Base-by-base conservation (phyloP, 2,329 filamentous ascomycete species). In the Fusarium longipes region DNA sequence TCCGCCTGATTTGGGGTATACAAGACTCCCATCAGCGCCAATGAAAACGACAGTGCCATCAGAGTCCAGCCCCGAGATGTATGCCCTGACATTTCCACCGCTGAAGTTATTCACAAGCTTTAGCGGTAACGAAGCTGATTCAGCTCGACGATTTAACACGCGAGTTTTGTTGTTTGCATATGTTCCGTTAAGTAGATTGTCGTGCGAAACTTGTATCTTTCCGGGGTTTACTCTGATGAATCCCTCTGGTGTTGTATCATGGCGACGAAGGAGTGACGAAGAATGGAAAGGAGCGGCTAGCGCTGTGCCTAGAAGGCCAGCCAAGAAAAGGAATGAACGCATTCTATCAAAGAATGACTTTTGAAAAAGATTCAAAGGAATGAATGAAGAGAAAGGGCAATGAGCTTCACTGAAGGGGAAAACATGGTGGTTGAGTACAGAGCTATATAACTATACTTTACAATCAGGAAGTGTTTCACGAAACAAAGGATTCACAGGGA, bases 61-160 rank as follows among this genome's bases (percentile, higher is more conserved):
- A 5, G 72, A 68, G 68, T 84, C 82, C 4, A 82, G 68, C 5
- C 82, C 83, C 17, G 79, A 79, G 33, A 85, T 74, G 63, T 85
- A 85, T 0, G 80, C 80, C 48, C 80, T 82, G 59, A 84, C 70
- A 0, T 70, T 63, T 5, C 76, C 77, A 6, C 74, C 74, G 14
- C 65, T 64, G 39, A 82, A 77, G 63, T 83, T 83, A 71, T 84
- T 84, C 63, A 82, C 75, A 8, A 85, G 67, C 32, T 75, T 62
- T 2, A 80, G 29, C 0, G 73, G 72, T 9, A 80, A 55, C 4
- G 59, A 30, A 3, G 59, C 64, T 6, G 59, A 42, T 15, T 68
- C 32, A 9, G 51, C 63, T 3, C 50, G 42, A 2, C 20, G 30
- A 2, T 55, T 36, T 4, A 68, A 11, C 6, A 61, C 22, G 5